phyloP scores from a whole-genome alignment of 2,329 filamentous ascomycete genomes.

The Neospermospora avenae region DNA sequence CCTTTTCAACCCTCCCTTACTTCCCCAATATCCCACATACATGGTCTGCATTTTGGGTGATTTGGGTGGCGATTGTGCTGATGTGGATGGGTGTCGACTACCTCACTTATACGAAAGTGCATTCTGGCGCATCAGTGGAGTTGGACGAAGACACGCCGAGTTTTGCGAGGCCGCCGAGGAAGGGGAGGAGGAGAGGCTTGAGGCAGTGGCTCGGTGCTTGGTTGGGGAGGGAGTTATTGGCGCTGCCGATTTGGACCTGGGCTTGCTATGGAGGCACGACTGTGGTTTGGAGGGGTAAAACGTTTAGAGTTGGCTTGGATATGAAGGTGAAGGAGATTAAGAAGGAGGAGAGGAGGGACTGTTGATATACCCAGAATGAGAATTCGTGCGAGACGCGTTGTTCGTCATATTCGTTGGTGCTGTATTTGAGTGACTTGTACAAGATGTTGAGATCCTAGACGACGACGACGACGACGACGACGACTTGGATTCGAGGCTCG shows the following conservation, averaged over 20 bases:
- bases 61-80: slow-evolving; percentile 64
- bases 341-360: not conserved
- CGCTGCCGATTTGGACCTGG: slow-evolving; percentile 85
- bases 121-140: slow-evolving; percentile 68
- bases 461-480: no score
- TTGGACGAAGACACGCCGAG: slow-evolving; percentile 68
- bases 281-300: slow-evolving; percentile 81
- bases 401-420: no score
- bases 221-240: slow-evolving; percentile 78
- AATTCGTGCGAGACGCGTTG: no score
- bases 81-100: slow-evolving; percentile 77
- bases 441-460: no score
- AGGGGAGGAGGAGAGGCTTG: slow-evolving; percentile 53
- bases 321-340: slow-evolving; percentile 67
- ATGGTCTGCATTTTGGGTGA: slow-evolving; percentile 61
- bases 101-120: slow-evolving; percentile 68
- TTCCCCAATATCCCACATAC: slow-evolving; percentile 57
- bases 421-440: no score
- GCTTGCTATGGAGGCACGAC: slow-evolving; percentile 86
- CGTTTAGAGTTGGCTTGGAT: slow-evolving; percentile 78
- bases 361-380: no score
- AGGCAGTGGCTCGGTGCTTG: slow-evolving; percentile 75
- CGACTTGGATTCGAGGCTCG: no score
- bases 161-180: slow-evolving; percentile 66
- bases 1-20: slow-evolving; percentile 68